Base-by-base conservation (phyloP, 352 stramenopile species). In the Discostella stelligera region DNA sequence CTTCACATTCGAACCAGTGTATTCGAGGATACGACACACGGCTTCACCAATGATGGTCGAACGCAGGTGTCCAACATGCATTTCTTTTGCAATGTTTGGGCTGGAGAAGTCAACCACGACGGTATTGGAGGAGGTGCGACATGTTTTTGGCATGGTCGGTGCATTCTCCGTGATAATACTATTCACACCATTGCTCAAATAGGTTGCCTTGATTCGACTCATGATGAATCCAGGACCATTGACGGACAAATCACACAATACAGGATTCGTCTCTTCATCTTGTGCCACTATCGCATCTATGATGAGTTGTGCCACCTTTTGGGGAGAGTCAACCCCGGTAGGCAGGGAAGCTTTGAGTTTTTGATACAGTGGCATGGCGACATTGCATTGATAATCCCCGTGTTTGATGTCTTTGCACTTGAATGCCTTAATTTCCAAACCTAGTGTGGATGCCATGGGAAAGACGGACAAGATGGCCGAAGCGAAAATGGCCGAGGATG, bases 381-480 rank as follows among this genome's bases (percentile, higher is more conserved):
- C 96, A 88, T 98, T 99, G 86, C 97, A 99, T 90, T 99, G 97
- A 90, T 98, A 99, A 88, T 99, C 97, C 7, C 94, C 94, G 71
- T 93, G 80, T 71, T 90, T 91, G 21, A 84, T 64, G 71, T 90
- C 89, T 60, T 83, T 84, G 71, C 90, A 95, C 73, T 88, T 90
- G 30, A 80, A 82, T 13, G 73, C 69, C 25, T 81, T 77, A 23
- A 66, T 70, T 64, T 84, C 77, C 49, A 84, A 61, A 0, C 55
- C 67, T 2, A 79, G 23, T 10, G 70, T 79, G 21, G 44, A 7
- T 0, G 68, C 74, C 6, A 20, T 44, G 68, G 79, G 79, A 44
- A 82, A 83, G 50, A 62, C 56, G 8, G 25, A 21, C 3, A 13
- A 32, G 10, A 85, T 85, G 44, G 73, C 79, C 0, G n/a, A 16